phyloP scores from a whole-genome alignment of 192 early-diverging fungal species.

The Gorgonomyces haynaldii region DNA sequence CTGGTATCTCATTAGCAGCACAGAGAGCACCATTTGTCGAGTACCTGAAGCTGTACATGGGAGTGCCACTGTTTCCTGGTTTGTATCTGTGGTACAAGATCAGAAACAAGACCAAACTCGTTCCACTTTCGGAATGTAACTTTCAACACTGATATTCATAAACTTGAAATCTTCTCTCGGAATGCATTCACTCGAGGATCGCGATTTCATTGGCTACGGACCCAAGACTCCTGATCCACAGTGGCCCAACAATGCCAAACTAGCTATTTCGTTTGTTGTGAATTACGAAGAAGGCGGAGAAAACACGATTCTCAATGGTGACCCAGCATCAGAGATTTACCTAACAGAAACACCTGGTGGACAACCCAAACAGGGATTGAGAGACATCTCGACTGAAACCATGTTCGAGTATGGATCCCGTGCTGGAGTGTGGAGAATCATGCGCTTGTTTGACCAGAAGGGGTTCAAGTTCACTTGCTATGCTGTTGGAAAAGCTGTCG shows the following conservation, averaged over 20 bases:
- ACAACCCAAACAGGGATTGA: constrained; percentile 3
- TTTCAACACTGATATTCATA: too few relatives aligned
- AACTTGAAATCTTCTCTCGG: too few relatives aligned
- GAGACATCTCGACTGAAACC: constrained; percentile 36
- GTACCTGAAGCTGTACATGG: constrained; percentile 5
- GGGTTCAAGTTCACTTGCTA: constrained; percentile 36
- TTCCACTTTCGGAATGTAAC: too few relatives aligned
- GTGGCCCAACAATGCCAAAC: constrained; percentile 38
- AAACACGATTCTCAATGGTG: constrained; percentile 32
- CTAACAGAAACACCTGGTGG: constrained; percentile 33
- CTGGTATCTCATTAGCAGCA: too few relatives aligned
- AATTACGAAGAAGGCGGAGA: constrained; percentile 49
- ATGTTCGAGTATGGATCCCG: constrained; percentile 46
- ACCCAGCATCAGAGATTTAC: constrained; percentile 33
- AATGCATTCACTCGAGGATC: constrained; percentile 11
- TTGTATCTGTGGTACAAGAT: constrained; percentile 46
- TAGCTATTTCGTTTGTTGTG: constrained; percentile 37
- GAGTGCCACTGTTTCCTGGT: constrained; percentile 29
- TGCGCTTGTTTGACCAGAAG: constrained; percentile 20
- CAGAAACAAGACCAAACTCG: constrained; percentile 26
- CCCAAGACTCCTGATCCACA: constrained; percentile 21
- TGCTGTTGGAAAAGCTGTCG: constrained; percentile 38
- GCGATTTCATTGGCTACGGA: constrained; percentile 37
- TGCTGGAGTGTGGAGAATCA: constrained; percentile 33
- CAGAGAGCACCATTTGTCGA: too few relatives aligned